Conservation (phyloP, 2,329 filamentous ascomycete genomes). For the Geoglossum cookeanum region DNA sequence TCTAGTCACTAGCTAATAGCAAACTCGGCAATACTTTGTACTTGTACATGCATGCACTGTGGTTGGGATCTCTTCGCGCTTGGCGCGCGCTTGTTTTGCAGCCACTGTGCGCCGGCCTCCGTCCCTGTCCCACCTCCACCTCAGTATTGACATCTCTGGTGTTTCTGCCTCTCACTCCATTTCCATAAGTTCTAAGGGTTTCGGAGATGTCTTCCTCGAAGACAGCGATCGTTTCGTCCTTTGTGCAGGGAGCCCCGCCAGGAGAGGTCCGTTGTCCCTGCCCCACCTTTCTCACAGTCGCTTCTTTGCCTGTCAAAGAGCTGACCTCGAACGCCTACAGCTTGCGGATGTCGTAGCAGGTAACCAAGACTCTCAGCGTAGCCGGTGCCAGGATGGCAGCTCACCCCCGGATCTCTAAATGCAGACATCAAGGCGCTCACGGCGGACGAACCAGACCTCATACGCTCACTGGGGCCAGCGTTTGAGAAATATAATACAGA, state of each 20-base stretch:
- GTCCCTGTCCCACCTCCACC: not conserved
- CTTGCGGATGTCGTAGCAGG: slow-evolving; percentile 34
- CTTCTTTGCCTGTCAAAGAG: not conserved
- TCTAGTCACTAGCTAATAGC: no score
- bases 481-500: slow-evolving; percentile 94
- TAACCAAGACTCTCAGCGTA: slow-evolving; percentile 23
- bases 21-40: no score
- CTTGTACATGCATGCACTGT: no score
- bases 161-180: no score
- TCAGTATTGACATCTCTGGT: not conserved
- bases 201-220: not conserved
- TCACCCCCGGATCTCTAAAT: not conserved
- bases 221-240: slow-evolving; percentile 50
- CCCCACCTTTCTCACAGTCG: not conserved
- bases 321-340: slow-evolving; percentile 6
- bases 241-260: slow-evolving; percentile 83
- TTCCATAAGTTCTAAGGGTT: not conserved
- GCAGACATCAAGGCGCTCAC: slow-evolving; percentile 82
- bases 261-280: slow-evolving; percentile 45
- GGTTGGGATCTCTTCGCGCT: not conserved
- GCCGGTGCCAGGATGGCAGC: not conserved
- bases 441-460: slow-evolving; percentile 43
- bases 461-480: slow-evolving; percentile 58
- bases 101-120: no score
- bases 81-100: not conserved